Conservation (phyloP, 192 early-diverging fungal genomes). For the Phlyctochytrium arcticum region DNA sequence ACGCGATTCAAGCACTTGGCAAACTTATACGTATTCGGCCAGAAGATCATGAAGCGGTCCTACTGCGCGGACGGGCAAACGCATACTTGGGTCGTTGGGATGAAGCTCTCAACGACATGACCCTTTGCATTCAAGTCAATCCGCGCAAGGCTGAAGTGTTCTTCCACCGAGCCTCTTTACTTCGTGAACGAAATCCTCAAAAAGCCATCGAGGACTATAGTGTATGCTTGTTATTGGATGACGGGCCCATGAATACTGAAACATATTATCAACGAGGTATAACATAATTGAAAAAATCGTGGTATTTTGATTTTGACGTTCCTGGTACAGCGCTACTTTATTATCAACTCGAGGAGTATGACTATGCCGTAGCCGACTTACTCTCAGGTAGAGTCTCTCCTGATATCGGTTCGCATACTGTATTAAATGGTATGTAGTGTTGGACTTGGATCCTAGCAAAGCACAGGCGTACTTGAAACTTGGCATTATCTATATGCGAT, state of each 20-base stretch:
- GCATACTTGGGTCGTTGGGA: slow-evolving; percentile 42
- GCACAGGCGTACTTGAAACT: slow-evolving; percentile 38
- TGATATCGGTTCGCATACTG: neutral
- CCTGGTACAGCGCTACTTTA: slow-evolving; percentile 37
- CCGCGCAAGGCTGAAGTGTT: slow-evolving; percentile 38
- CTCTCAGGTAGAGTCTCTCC: slow-evolving; percentile 21
- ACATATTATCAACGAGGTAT: slow-evolving; percentile 47
- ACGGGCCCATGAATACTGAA: slow-evolving; percentile 28
- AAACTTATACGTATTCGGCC: slow-evolving; percentile 39
- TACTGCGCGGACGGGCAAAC: slow-evolving; percentile 38
- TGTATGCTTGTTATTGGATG: slow-evolving; percentile 44
- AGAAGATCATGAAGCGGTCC: slow-evolving; percentile 32
- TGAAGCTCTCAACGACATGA: slow-evolving; percentile 45
- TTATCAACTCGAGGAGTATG: slow-evolving; percentile 39
- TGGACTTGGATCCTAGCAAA: slow-evolving; percentile 40
- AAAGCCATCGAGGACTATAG: slow-evolving; percentile 51
- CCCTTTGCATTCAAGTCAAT: slow-evolving; percentile 38
- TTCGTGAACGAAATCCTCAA: slow-evolving; percentile 35
- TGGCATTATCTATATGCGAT: slow-evolving; percentile 47
- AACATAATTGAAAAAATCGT: too few relatives aligned
- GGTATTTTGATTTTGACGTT: neutral
- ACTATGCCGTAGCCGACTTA: slow-evolving; percentile 43
- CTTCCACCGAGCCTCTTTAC: slow-evolving; percentile 46
- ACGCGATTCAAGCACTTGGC: slow-evolving; percentile 42
- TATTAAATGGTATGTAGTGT: slow-evolving; percentile 18